Percentiles rank a stretch among this genome's conserved stretches.
phyloP scores from a whole-genome alignment of 805 yeast species.

The Hanseniaspora clermontiae region DNA sequence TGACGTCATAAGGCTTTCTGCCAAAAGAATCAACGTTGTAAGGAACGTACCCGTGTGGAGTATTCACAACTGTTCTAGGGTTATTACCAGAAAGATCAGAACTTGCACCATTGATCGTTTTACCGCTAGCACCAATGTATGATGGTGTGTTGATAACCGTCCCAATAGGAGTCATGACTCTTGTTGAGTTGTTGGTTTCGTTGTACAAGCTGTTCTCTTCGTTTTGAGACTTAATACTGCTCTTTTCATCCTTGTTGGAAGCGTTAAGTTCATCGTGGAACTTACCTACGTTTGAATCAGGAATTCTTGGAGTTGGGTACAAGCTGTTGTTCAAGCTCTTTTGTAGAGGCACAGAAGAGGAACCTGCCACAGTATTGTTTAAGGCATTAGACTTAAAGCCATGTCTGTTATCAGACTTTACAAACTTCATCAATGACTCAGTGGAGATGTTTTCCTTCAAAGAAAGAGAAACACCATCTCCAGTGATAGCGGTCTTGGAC shows the following conservation, averaged over 20 bases:
- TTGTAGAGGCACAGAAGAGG: neutral
- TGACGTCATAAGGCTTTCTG: neutral
- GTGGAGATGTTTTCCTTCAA: neutral
- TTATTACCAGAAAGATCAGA: neutral
- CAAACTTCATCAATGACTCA: slow-evolving; percentile 1
- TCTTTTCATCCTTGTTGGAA: neutral
- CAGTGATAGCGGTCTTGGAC: neutral
- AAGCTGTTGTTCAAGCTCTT: neutral
- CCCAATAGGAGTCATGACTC: neutral
- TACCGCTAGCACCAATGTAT: too few species aligned
- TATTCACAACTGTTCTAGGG: neutral
- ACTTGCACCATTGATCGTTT: neutral
- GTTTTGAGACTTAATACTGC: neutral
- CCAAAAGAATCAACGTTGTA: neutral
- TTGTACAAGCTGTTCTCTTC: neutral
- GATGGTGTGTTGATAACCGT: neutral
- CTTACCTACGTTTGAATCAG: neutral
- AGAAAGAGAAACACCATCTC: neutral
- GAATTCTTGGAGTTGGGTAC: neutral
- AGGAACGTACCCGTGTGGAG: neutral
- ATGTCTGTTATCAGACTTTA: neutral
- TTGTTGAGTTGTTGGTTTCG: neutral
- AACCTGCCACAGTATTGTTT: neutral
- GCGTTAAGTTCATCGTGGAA: neutral
- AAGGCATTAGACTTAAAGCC: neutral